Evolutionary conservation across 805 yeast genomes (phyloP).

Genomic region (Grigorovia transvaalensis): DNA sequence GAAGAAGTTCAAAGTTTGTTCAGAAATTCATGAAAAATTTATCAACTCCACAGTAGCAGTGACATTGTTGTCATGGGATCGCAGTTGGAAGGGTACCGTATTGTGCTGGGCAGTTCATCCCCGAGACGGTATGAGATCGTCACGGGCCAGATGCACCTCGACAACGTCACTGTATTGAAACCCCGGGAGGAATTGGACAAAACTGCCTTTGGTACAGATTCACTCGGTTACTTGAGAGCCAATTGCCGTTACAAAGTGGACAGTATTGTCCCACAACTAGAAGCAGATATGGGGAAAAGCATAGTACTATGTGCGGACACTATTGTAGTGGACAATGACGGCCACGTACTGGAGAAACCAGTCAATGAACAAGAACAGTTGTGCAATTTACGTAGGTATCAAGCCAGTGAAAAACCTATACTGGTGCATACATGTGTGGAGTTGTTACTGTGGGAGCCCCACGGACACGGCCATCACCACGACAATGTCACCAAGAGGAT

Average conservation of each 20-base stretch:
- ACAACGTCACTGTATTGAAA: constrained; percentile 36
- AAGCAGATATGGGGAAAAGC: constrained; percentile 1
- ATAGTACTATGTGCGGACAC: constrained; percentile 71
- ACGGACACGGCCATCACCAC: too few species aligned
- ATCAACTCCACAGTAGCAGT: too few species aligned
- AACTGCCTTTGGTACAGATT: constrained; percentile 13
- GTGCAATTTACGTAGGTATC: constrained; percentile 34
- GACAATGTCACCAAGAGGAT: neutral
- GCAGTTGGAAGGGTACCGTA: constrained; percentile 10
- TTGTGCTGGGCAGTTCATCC: constrained; percentile 76
- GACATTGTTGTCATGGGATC: neutral
- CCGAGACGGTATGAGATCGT: constrained; percentile 74
- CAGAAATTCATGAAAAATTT: too few species aligned
- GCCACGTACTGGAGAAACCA: constrained; percentile 73
- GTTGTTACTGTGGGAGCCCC: constrained; percentile 26
- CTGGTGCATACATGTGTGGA: constrained; percentile 47
- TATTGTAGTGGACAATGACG: constrained; percentile 45
- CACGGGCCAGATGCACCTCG: constrained; percentile 40
- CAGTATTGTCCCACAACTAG: constrained; percentile 43
- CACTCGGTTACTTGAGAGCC: constrained; percentile 44
- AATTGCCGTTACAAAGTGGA: constrained; percentile 63
- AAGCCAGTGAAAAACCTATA: constrained; percentile 30
- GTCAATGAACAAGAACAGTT: constrained; percentile 40
- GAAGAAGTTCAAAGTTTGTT: too few species aligned
- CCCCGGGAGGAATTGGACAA: constrained; percentile 71